phyloP scores from a whole-genome alignment of 1,284 basidiomycete species.

The Austroboletus niveus region DNA sequence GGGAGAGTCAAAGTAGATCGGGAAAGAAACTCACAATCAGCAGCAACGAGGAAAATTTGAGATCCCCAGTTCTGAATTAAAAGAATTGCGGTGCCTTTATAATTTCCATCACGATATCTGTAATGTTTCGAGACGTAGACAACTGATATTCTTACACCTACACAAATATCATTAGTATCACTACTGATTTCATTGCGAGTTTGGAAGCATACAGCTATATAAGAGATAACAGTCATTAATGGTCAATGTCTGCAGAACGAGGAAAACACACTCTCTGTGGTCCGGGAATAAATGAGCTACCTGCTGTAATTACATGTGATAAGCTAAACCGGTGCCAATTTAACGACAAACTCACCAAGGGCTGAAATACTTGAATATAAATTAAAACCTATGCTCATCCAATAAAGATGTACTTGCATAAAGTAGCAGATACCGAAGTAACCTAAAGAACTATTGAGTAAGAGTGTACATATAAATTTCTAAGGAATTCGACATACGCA shows the following conservation, averaged over 20 bases:
- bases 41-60: slow-evolving; percentile 9
- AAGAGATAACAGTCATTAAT: not conserved
- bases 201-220: slow-evolving; percentile 6
- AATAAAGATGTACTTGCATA: slow-evolving; percentile 1
- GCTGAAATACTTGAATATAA: not conserved
- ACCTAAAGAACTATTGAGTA: slow-evolving; percentile 1
- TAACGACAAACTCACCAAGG: slow-evolving; percentile 3
- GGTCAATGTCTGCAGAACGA: not conserved
- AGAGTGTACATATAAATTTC: not conserved
- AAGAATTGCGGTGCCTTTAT: slow-evolving; percentile 6
- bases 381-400: not conserved
- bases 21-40: slow-evolving; percentile 10
- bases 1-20: no score
- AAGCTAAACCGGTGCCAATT: not conserved
- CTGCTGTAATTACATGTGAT: not conserved
- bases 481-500: not conserved
- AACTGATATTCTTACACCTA: not conserved
- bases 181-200: not conserved
- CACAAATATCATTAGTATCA: not conserved
- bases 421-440: slow-evolving; percentile 13
- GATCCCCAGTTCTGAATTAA: slow-evolving; percentile 9
- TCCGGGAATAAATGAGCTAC: slow-evolving; percentile 6
- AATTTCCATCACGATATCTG: not conserved
- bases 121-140: not conserved
- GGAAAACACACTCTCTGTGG: not conserved